Percentiles rank a stretch among this genome's conserved stretches.
phyloP scores from a whole-genome alignment of 768 basidiomycete genomes.

The Naganishia antarctica region DNA sequence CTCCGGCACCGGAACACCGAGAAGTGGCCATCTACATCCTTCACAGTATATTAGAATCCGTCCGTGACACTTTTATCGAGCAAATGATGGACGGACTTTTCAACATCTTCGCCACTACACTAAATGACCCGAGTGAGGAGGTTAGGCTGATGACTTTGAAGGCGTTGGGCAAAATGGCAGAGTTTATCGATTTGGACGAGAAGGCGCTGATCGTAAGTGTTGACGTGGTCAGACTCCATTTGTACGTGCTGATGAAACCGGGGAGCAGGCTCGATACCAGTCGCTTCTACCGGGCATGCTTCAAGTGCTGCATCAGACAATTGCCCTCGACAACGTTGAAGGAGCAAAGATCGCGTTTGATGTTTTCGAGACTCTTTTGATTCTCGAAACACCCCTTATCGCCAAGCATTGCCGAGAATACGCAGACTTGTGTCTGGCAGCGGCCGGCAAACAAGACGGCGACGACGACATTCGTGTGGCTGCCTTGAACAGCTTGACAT shows the following conservation, averaged over 20 bases:
- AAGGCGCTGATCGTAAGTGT: constrained; percentile 73
- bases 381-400: constrained; percentile 91
- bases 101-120: constrained; percentile 66
- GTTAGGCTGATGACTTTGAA: constrained; percentile 87
- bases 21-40: constrained; percentile 84
- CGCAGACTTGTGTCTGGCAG: constrained; percentile 77
- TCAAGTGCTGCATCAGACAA: constrained; percentile 74
- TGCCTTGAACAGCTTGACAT: constrained; percentile 85
- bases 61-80: constrained; percentile 75
- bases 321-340: constrained; percentile 71
- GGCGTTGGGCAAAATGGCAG: constrained; percentile 84
- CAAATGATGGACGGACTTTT: constrained; percentile 62
- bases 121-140: constrained; percentile 77
- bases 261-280: constrained; percentile 54
- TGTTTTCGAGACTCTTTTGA: constrained; percentile 88
- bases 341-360: constrained; percentile 87
- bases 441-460: constrained; percentile 70
- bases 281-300: constrained; percentile 79
- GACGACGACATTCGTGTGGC: constrained; percentile 79
- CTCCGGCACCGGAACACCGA: constrained; percentile 66
- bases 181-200: constrained; percentile 83
- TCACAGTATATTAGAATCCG: constrained; percentile 78
- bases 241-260: not conserved
- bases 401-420: constrained; percentile 81
- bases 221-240: too few species aligned